Evolutionary conservation across 2,329 filamentous ascomycete species (phyloP), one percentile per base, ranked within the genome.

Genomic region (Biscogniauxia mediterranea): DNA sequence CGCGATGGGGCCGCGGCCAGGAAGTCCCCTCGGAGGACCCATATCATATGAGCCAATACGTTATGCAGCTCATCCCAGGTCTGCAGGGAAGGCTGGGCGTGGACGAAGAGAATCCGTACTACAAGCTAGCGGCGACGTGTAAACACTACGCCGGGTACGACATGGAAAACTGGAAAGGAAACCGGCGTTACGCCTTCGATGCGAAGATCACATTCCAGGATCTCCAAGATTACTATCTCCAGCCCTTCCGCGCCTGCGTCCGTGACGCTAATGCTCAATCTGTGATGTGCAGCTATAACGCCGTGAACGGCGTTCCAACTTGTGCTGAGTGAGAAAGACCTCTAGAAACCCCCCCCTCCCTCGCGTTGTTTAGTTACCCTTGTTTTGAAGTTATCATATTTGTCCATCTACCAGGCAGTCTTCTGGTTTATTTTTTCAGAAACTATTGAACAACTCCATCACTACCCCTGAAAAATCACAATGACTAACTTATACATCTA

Each of bases 141-240:
- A 87, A 87, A 68, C 85, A 87, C 69, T 86, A 77, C 60, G 83
- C 82, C 0, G 84, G 78, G 0, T 85, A 87, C 66, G 84, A 87
- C 68, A 72, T 85, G 20, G 84, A 86, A 68, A 70, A 73, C 38
- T 82, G 80, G 74, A 70, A 73, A 21, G 73, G 74, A 1, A 74
- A 77, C 38, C 70, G 73, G n/a, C 76, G 82, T 3, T 79, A 82
- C 69, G 79, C 79, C 15, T 88, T 85, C 64, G 79, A 89, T 69
- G 81, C 85, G 11, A 75, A 80, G 23, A 83, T 88, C 62, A 78
- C 78, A 5, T 74, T 78, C 38, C 87, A 90, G 67, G 88, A 91
- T 63, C 74, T 91, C 5, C 79, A 82, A 0, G 88, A 90, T 66
- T 91, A 89, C 74, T 90, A 88, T 66, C 78, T 88, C 54, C 86